A percentile compares a stretch with the other conserved stretches of the same genome.
Conservation (phyloP, 345 rosid genomes). For the Syzygium grande region DNA sequence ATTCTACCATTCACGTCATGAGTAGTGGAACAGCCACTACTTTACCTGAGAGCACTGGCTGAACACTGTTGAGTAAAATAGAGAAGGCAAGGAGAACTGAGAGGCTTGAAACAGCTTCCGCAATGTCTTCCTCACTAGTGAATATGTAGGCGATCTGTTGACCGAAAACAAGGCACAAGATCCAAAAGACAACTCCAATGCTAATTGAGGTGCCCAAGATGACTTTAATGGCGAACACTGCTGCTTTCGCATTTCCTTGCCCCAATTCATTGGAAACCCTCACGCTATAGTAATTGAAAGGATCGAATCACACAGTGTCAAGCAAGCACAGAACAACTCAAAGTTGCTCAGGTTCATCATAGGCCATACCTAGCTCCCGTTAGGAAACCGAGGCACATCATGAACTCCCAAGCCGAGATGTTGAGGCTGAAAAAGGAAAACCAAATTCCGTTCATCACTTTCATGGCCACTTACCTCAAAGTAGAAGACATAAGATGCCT, state of each 20-base stretch:
- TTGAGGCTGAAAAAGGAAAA: conserved; percentile 21
- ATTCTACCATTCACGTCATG: neutral
- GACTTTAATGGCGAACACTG: conserved; percentile 25
- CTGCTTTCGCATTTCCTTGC: conserved; percentile 25
- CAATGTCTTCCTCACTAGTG: conserved; percentile 15
- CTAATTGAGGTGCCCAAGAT: conserved; percentile 1
- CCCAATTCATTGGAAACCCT: conserved; percentile 46
- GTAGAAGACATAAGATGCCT: neutral
- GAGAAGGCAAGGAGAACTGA: conserved; percentile 30
- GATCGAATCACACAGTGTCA: neutral
- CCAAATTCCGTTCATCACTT: neutral
- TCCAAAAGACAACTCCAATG: conserved; percentile 19
- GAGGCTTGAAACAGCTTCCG: conserved; percentile 18
- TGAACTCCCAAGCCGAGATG: conserved; percentile 20
- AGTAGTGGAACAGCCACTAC: neutral
- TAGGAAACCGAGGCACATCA: conserved; percentile 30
- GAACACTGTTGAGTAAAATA: conserved; percentile 26
- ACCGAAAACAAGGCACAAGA: conserved; percentile 21
- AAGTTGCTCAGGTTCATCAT: neutral
- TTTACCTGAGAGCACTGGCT: conserved; percentile 26
- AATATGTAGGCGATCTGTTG: conserved; percentile 18
- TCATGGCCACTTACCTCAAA: neutral
- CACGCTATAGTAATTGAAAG: conserved; percentile 16
- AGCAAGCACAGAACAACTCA: neutral
- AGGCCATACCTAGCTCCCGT: conserved; percentile 18